phyloP scores from a whole-genome alignment of 2,329 filamentous ascomycete genomes.

The Blumeria hordei region DNA sequence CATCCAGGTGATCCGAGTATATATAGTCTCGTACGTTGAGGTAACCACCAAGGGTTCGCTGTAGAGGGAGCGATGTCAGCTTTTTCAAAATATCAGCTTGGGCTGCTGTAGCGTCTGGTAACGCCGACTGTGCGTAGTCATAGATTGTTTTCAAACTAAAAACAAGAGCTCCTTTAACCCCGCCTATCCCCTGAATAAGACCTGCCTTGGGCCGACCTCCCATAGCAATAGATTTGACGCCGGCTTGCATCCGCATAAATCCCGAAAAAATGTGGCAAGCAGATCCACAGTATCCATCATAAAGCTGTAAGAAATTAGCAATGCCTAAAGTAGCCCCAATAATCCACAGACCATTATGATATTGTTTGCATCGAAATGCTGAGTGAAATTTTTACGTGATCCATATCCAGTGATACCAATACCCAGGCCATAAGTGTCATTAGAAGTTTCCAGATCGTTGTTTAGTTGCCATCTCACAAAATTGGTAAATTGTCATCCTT shows the following conservation, averaged over 20 bases:
- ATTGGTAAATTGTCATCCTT: constrained; percentile 9
- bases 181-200: constrained; percentile 40
- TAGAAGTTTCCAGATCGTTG: constrained; percentile 4
- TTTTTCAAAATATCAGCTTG: constrained; percentile 6
- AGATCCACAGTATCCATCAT: constrained; percentile 31
- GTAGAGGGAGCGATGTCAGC: constrained; percentile 6
- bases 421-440: constrained; percentile 8
- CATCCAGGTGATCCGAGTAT: constrained; percentile 11
- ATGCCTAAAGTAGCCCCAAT: too few species aligned
- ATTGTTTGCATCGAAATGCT: constrained; percentile 19
- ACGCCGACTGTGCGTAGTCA: neutral
- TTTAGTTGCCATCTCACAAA: constrained; percentile 11
- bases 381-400: constrained; percentile 10
- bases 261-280: constrained; percentile 34
- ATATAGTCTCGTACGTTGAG: constrained; percentile 21
- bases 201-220: constrained; percentile 30
- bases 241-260: constrained; percentile 25
- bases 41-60: constrained; percentile 12
- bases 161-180: constrained; percentile 30
- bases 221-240: constrained; percentile 30
- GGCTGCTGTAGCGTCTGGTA: neutral
- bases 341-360: constrained; percentile 11
- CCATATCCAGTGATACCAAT: constrained; percentile 15
- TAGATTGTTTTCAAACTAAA: constrained; percentile 6
- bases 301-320: constrained; percentile 8